These are phyloP conservation scores for Hibiscus mutabilis DNA, from an alignment of 345 rosid species.

Conservation along the genomic window DNA sequence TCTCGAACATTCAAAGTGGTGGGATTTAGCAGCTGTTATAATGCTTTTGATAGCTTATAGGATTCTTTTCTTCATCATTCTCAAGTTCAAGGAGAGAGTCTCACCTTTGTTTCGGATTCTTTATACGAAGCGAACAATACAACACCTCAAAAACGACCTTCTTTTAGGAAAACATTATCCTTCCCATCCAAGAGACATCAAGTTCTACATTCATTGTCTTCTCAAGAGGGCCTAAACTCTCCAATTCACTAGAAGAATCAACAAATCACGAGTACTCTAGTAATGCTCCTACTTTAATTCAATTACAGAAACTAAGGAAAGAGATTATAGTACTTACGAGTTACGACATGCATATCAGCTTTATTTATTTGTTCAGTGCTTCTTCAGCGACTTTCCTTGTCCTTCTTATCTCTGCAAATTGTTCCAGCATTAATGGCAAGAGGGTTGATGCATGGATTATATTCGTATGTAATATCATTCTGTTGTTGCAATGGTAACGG, in stretches of 20 bases:
- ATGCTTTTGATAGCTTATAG: conserved; percentile 41
- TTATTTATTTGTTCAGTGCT: background rate
- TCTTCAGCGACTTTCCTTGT: background rate
- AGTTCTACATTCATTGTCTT: conserved; percentile 44
- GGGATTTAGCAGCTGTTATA: conserved; percentile 49
- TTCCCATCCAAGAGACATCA: conserved; percentile 45
- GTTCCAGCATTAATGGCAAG: background rate
- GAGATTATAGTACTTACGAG: background rate
- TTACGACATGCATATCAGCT: background rate
- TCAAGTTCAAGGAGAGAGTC: conserved; percentile 63
- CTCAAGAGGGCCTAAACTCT: conserved; percentile 63
- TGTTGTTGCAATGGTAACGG: too few species aligned
- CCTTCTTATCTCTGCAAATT: background rate
- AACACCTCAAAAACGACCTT: conserved; percentile 54
- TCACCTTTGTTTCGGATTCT: conserved; percentile 39
- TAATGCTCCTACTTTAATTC: background rate
- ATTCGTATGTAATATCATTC: too few species aligned
- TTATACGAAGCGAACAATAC: conserved; percentile 46
- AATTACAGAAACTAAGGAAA: conserved; percentile 4
- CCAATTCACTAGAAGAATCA: conserved; percentile 31
- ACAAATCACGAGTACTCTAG: background rate
- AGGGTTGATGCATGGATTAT: background rate
- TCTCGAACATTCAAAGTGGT: conserved; percentile 53
- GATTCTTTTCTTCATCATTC: conserved; percentile 46
- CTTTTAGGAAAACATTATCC: conserved; percentile 43